Percentiles rank a stretch among this genome's conserved stretches.
Conservation (phyloP, 1,284 basidiomycete species). For the Ustilago bromivora region DNA sequence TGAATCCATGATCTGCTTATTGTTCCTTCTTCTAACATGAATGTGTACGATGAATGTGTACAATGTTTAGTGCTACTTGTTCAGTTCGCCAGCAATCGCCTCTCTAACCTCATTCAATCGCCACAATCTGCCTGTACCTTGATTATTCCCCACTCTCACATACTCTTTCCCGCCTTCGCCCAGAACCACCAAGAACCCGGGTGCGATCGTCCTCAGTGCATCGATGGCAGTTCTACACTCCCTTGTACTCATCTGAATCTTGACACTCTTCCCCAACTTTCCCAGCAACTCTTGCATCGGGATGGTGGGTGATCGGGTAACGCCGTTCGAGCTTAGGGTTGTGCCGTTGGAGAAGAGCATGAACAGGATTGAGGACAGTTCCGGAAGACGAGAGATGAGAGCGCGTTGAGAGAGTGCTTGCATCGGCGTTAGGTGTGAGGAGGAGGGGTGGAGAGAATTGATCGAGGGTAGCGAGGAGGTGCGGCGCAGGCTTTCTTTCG, state of each 20-base stretch:
- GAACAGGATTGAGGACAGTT: slow-evolving; percentile 55
- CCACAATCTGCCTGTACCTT: slow-evolving; percentile 19
- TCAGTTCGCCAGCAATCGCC: slow-evolving; percentile 24
- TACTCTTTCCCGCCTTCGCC: slow-evolving; percentile 23
- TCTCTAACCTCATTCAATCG: slow-evolving; percentile 27
- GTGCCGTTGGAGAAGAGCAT: slow-evolving; percentile 58
- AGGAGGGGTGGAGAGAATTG: slow-evolving; percentile 7
- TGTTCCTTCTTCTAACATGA: too few relatives aligned
- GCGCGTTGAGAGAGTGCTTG: slow-evolving; percentile 43
- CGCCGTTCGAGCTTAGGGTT: slow-evolving; percentile 29
- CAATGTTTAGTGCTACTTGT: slow-evolving; percentile 7
- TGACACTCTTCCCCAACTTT: slow-evolving; percentile 40
- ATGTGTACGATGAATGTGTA: too few relatives aligned
- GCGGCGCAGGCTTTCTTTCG: slow-evolving; percentile 53
- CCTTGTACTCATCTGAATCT: slow-evolving; percentile 44
- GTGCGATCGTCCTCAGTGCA: slow-evolving; percentile 35
- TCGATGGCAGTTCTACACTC: slow-evolving; percentile 50
- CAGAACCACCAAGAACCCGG: slow-evolving; percentile 55
- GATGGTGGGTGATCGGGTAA: slow-evolving; percentile 30
- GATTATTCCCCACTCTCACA: slow-evolving; percentile 30
- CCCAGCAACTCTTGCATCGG: slow-evolving; percentile 50
- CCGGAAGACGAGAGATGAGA: slow-evolving; percentile 47
- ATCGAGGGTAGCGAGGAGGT: slow-evolving; percentile 27
- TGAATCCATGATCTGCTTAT: too few relatives aligned
- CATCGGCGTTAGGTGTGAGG: slow-evolving; percentile 20